These are phyloP conservation scores for Osmanthus fragrans DNA, from an alignment of 257 asterid species.

Conservation along the genomic window DNA sequence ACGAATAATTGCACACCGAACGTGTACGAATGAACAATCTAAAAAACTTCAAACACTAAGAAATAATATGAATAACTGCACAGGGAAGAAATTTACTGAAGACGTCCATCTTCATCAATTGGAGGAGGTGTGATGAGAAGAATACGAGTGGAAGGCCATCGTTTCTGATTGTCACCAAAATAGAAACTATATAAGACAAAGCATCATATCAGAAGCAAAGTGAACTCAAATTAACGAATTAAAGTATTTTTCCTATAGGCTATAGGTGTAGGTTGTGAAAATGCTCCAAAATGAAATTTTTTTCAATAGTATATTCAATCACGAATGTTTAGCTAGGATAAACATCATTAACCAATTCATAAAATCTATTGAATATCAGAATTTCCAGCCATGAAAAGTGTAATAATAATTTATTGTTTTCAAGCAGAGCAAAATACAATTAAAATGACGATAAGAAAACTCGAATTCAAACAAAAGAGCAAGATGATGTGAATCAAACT, in stretches of 20 bases:
- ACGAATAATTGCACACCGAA: neutral
- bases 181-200: neutral
- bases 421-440: neutral
- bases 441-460: neutral
- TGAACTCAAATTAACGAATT: neutral
- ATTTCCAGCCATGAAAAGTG: neutral
- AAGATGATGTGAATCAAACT: neutral
- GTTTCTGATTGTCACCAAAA: slow-evolving; percentile 50
- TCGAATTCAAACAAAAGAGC: neutral
- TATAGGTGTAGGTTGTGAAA: neutral
- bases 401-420: neutral
- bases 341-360: neutral
- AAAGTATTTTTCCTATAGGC: neutral
- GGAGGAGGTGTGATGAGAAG: slow-evolving; percentile 85
- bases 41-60: neutral
- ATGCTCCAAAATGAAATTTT: neutral
- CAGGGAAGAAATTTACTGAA: slow-evolving; percentile 45
- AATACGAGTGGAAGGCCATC: slow-evolving; percentile 66
- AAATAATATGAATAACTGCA: neutral
- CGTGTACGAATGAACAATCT: neutral
- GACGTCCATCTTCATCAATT: slow-evolving; percentile 70
- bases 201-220: neutral
- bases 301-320: neutral
- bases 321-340: neutral
- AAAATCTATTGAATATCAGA: neutral